Base-by-base conservation (phyloP, 768 basidiomycete genomes). In the Kockovaella imperatae region DNA sequence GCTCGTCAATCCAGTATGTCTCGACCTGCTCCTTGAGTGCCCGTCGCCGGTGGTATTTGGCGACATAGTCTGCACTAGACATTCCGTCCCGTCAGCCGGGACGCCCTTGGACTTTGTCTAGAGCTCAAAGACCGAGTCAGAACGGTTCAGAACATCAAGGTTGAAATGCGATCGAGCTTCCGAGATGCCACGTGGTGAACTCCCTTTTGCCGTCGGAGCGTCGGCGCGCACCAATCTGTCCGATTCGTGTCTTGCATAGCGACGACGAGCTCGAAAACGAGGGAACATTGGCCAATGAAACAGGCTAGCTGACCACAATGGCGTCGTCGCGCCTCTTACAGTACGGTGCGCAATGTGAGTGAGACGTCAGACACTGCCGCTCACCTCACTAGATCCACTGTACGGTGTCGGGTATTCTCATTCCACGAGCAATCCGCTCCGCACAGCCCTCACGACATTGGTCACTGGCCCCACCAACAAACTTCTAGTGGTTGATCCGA, bases 301-400 rank as follows among this genome's bases (percentile, higher is more conserved):
- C 31, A 32, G n/a, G n/a, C n/a, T n/a, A n/a, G n/a, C n/a, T n/a
- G n/a, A n/a, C n/a, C n/a, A n/a, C n/a, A n/a, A n/a, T n/a, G n/a
- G n/a, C n/a, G n/a, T n/a, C n/a, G n/a, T n/a, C n/a, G n/a, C n/a
- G n/a, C n/a, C n/a, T 84, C 57, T 77, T 87, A 49, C 83, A 86
- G 53, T 87, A 87, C 69, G 86, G 87, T 73, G 83, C 86, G 35
- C 84, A 84, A 40, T 86, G 86, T 87, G 71, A 77, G 85, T 56
- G 7, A 14, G 15, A 31, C 42, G 1, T 17, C 25, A 18, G 32
- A 23, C 34, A 14, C 13, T 5, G 5, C 17, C 42, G 24, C 39
- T 32, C 13, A 3, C 15, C 44, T 32, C 15, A 29, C 38, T 57
- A 72, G 71, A 59, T 42, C 59, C 62, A 23, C 52, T 72, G 20